These are phyloP conservation scores for Podospora pseudopauciseta DNA, from an alignment of 495 filamentous ascomycete species.

Conservation along the genomic window DNA sequence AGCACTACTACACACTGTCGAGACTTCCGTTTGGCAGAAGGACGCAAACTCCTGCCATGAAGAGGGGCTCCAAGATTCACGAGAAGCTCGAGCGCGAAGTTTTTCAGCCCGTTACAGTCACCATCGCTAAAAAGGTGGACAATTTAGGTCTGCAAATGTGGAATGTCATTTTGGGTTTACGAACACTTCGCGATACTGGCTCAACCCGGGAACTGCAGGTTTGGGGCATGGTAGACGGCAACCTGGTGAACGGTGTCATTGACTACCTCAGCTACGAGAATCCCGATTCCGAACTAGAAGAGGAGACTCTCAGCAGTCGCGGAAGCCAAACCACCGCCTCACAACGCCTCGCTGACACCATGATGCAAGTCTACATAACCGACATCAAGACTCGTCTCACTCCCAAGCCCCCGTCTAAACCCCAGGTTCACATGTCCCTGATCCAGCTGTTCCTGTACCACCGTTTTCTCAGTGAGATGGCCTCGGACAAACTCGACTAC, in stretches of 20 bases:
- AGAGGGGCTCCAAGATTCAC: constrained; percentile 70
- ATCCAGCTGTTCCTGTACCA: constrained; percentile 92
- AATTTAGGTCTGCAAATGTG: constrained; percentile 77
- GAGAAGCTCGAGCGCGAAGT: constrained; percentile 81
- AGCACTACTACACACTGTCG: constrained; percentile 83
- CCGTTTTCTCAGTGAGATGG: constrained; percentile 72
- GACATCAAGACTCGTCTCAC: constrained; percentile 82
- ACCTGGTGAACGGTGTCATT: constrained; percentile 84
- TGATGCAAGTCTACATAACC: constrained; percentile 68
- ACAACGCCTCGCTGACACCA: constrained; percentile 13
- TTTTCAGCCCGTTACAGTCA: constrained; percentile 68
- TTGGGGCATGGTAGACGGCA: constrained; percentile 83
- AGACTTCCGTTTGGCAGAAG: constrained; percentile 63
- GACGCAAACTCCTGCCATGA: constrained; percentile 76
- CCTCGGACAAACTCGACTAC: constrained; percentile 67
- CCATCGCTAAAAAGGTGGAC: constrained; percentile 74
- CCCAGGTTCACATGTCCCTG: constrained; percentile 69
- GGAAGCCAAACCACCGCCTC: constrained; percentile 20
- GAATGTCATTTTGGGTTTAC: constrained; percentile 87
- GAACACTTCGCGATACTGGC: constrained; percentile 70
- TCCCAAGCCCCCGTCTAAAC: constrained; percentile 57
- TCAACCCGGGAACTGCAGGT: constrained; percentile 86
- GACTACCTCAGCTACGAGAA: constrained; percentile 79
- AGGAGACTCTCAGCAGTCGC: constrained; percentile 38
- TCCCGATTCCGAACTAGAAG: constrained; percentile 67